Evolutionary conservation across 306 rosid species (phyloP).

Genomic region (Aeschynomene evenia): DNA sequence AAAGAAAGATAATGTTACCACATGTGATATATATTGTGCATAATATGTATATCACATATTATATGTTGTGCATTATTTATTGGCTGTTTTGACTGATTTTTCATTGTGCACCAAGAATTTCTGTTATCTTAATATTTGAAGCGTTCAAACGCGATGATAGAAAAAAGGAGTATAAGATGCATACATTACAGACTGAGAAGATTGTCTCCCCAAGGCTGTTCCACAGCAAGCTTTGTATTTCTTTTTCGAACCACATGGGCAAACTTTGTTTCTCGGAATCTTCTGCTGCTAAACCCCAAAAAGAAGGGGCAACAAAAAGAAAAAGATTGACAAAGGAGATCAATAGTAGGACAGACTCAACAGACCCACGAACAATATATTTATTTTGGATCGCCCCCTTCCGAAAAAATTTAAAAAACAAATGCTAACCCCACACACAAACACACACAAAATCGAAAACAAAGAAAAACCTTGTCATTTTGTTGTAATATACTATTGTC

Average conservation of each 20-base stretch:
- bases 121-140: slow-evolving; percentile 12
- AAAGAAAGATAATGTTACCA: no score
- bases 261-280: slow-evolving; percentile 65
- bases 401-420: neutral
- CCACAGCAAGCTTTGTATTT: slow-evolving; percentile 84
- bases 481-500: slow-evolving; percentile 34
- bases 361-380: neutral
- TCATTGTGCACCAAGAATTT: no score
- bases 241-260: slow-evolving; percentile 82
- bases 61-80: no score
- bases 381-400: slow-evolving; percentile 6
- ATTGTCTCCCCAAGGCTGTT: slow-evolving; percentile 47
- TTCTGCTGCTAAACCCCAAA: slow-evolving; percentile 39
- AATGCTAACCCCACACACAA: neutral
- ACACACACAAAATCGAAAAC: slow-evolving; percentile 8
- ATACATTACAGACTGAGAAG: slow-evolving; percentile 53
- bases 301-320: slow-evolving; percentile 16
- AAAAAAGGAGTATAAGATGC: slow-evolving; percentile 31
- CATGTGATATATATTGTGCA: no score
- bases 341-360: neutral
- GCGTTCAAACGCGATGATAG: neutral
- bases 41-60: no score
- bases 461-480: slow-evolving; percentile 54
- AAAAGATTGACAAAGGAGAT: neutral
- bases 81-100: no score